These are phyloP conservation scores for Spencermartinsiella europaea DNA, from an alignment of 805 yeast genomes.

Conservation along the genomic window DNA sequence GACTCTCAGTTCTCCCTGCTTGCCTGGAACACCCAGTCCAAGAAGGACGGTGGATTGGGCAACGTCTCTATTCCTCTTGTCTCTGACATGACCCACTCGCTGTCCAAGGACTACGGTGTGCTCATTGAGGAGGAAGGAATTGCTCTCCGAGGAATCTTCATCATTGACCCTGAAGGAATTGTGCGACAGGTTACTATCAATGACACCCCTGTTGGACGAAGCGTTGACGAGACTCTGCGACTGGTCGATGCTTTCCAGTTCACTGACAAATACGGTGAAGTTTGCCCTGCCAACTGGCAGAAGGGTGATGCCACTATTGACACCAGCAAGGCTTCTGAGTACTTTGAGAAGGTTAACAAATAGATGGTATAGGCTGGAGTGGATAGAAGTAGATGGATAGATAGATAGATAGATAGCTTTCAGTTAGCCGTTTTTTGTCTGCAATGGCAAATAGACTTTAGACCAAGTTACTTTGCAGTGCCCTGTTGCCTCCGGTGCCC, in stretches of 20 bases:
- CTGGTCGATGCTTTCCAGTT: slow-evolving; percentile 98
- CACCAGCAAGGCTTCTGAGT: slow-evolving; percentile 71
- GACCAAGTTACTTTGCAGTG: too few relatives aligned
- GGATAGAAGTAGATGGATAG: too few relatives aligned
- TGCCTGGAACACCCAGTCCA: slow-evolving; percentile 97
- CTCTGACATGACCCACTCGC: slow-evolving; percentile 94
- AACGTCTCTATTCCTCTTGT: slow-evolving; percentile 89
- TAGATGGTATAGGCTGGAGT: slow-evolving; percentile 10
- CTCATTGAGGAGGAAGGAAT: slow-evolving; percentile 93
- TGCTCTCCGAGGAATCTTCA: slow-evolving; percentile 96
- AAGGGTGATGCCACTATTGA: slow-evolving; percentile 91
- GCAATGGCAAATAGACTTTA: too few relatives aligned
- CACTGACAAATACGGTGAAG: slow-evolving; percentile 99
- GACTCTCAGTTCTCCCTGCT: slow-evolving; percentile 96
- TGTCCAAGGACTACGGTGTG: slow-evolving; percentile 96
- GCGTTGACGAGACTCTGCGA: slow-evolving; percentile 96
- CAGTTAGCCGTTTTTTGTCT: too few relatives aligned
- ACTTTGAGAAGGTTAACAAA: slow-evolving; percentile 60
- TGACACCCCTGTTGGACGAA: slow-evolving; percentile 99
- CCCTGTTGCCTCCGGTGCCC: too few relatives aligned
- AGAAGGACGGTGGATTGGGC: slow-evolving; percentile 98
- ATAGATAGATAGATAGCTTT: too few relatives aligned
- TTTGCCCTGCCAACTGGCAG: slow-evolving; percentile 99
- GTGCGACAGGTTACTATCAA: slow-evolving; percentile 97
- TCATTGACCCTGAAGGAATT: slow-evolving; percentile 92